A percentile compares a stretch with the other conserved stretches of the same genome.
Conservation (phyloP, 352 stramenopile genomes). For the Peronospora destructor region DNA sequence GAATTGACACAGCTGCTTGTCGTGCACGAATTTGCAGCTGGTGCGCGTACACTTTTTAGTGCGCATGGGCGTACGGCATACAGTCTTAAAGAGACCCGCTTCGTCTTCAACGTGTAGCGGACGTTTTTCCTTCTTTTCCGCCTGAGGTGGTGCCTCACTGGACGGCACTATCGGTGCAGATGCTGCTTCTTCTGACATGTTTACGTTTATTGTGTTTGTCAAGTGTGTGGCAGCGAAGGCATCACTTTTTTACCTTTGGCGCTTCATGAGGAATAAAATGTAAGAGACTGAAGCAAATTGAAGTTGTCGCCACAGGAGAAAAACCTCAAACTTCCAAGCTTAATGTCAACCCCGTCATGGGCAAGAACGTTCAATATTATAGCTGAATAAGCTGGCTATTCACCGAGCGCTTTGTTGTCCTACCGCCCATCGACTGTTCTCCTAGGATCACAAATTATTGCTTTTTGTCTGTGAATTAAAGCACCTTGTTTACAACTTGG, state of each 20-base stretch:
- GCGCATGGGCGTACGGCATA: constrained; percentile 52
- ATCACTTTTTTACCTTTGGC: neutral
- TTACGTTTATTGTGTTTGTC: constrained; percentile 6
- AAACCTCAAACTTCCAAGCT: no score
- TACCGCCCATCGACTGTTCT: no score
- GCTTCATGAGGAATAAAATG: neutral
- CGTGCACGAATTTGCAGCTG: constrained; percentile 47
- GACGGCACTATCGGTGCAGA: constrained; percentile 1
- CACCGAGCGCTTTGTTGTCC: no score
- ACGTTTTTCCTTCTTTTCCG: constrained; percentile 14
- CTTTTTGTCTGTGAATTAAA: no score
- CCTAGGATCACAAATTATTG: no score
- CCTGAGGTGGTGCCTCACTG: neutral
- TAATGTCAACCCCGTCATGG: no score
- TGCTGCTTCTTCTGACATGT: constrained; percentile 12
- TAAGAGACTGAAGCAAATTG: neutral
- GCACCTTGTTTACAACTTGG: no score
- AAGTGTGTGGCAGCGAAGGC: neutral
- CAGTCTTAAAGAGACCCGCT: constrained; percentile 49
- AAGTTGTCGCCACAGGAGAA: neutral
- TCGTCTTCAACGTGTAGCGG: constrained; percentile 43
- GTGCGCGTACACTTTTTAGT: constrained; percentile 27
- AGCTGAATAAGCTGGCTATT: no score
- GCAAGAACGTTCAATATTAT: no score
- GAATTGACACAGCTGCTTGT: constrained; percentile 37